Evolutionary conservation across 2,329 filamentous ascomycete genomes (phyloP), one percentile per base, ranked within the genome.

Genomic region (Pseudocercospora vitis): DNA sequence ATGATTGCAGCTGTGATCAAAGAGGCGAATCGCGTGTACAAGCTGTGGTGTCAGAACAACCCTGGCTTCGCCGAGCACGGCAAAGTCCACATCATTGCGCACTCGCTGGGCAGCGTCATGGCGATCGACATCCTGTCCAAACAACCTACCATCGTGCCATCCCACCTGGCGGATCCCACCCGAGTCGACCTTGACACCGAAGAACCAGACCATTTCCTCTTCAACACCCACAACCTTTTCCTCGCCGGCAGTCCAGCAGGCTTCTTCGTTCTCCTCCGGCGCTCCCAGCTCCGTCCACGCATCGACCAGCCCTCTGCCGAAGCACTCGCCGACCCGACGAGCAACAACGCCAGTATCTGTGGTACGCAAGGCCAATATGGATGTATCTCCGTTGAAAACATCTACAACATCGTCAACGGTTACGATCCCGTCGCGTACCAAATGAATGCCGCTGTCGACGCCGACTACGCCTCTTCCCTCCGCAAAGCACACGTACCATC

Each of bases 21-120:
- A 54, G 94, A 99, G 74, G 92, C 94, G 6, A 99, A 99, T 66
- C 83, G 92, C 4, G 89, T 99, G n/a, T 97, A 96, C 69, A 83
- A 88, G 14, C 79, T 97, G 1, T 99, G 94, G 94, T 96, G 91
- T 67, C 81, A 81, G 42, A 96, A 97, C 68, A 97, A 99, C 59
- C 88, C 90, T 0, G 88, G 86, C 0, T 99, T 99, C 65, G 55
- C 65, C 8, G 78, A 88, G 16, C 79, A 83, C 55, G 94, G 94
- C 5, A 85, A 89, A 7, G 91, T 97, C 1, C 94, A 99, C 71
- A 75, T 99, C 4, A 87, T 99, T 56, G 94, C 88, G 0, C 94
- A 99, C 70, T 96, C 91, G 0, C 80, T 99, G 0, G 94, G 94
- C 8, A 96, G 89, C 62, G 91, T 91, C 32, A 97, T 99, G 89